These are phyloP conservation scores for Adiantum capillusveneris DNA, from an alignment of 75 land plant genomes.

Conservation along the genomic window DNA sequence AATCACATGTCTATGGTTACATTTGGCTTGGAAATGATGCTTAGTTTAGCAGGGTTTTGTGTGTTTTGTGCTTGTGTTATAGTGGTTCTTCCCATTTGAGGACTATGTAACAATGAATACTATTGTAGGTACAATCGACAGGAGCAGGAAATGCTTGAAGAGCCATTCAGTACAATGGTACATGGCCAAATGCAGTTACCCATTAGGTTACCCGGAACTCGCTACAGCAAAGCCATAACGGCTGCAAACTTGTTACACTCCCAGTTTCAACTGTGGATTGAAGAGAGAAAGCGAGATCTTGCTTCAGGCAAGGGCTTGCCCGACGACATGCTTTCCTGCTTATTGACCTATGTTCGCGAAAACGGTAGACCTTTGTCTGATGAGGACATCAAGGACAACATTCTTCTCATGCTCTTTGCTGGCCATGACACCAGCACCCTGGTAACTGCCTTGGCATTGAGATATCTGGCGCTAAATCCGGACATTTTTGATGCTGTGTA, in stretches of 20 bases:
- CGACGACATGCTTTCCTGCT: slow-evolving; percentile 33
- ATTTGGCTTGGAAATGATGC: too few relatives aligned
- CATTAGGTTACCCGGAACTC: slow-evolving; percentile 17
- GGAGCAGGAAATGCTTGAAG: slow-evolving; percentile 1
- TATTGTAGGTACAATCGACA: too few relatives aligned
- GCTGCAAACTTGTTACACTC: slow-evolving; percentile 14
- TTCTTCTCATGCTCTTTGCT: slow-evolving; percentile 21
- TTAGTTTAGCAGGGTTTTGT: too few relatives aligned
- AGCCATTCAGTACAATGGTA: slow-evolving; percentile 13
- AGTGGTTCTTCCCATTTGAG: too few relatives aligned
- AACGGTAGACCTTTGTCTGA: slow-evolving; percentile 30
- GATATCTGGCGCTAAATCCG: slow-evolving; percentile 39
- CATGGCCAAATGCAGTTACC: slow-evolving; percentile 18
- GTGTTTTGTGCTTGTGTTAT: too few relatives aligned
- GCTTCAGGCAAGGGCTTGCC: slow-evolving; percentile 7
- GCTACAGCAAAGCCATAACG: slow-evolving; percentile 13
- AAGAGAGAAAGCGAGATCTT: slow-evolving; percentile 16
- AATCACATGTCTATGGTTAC: too few relatives aligned
- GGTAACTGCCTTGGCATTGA: slow-evolving; percentile 23
- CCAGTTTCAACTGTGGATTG: slow-evolving; percentile 9
- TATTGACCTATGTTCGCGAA: slow-evolving; percentile 23
- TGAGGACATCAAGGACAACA: slow-evolving; percentile 39
- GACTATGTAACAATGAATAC: too few relatives aligned
- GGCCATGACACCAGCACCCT: slow-evolving; percentile 29
- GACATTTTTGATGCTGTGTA: slow-evolving; percentile 10